phyloP scores from a whole-genome alignment of 768 basidiomycete species.

The Macrolepiota dolichaula region DNA sequence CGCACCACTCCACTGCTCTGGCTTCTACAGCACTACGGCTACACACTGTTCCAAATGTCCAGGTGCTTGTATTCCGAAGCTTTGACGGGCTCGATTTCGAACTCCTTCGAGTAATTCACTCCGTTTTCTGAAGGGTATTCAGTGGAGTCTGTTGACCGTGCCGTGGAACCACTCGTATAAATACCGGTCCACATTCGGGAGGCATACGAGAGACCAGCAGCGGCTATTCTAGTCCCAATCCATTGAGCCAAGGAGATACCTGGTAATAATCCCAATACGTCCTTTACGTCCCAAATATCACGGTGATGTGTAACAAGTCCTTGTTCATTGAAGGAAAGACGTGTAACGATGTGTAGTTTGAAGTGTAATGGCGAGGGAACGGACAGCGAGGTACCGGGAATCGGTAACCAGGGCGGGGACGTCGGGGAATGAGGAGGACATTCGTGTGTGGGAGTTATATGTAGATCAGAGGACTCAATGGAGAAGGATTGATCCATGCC shows the following conservation, averaged over 20 bases:
- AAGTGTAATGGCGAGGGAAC: slow-evolving; percentile 73
- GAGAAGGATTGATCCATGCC: slow-evolving; percentile 23
- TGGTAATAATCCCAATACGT: slow-evolving; percentile 70
- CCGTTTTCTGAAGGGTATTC: neutral
- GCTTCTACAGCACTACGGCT: slow-evolving; percentile 2
- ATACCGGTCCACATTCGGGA: slow-evolving; percentile 28
- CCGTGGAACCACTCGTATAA: neutral
- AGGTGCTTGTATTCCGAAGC: neutral
- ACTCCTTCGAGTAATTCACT: neutral
- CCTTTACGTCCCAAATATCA: slow-evolving; percentile 80
- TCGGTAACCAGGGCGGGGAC: slow-evolving; percentile 44
- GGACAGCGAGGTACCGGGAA: slow-evolving; percentile 56
- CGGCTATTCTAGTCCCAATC: slow-evolving; percentile 62
- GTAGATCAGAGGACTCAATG: slow-evolving; percentile 29
- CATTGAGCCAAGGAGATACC: slow-evolving; percentile 67
- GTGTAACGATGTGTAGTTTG: slow-evolving; percentile 66
- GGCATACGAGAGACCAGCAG: slow-evolving; percentile 48
- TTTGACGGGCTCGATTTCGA: neutral
- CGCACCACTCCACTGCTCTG: slow-evolving; percentile 1
- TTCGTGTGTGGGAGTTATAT: slow-evolving; percentile 28
- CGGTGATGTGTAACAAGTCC: slow-evolving; percentile 78
- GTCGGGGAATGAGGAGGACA: slow-evolving; percentile 26
- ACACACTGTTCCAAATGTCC: neutral
- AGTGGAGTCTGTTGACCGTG: slow-evolving; percentile 9
- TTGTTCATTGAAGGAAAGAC: slow-evolving; percentile 77